A percentile compares a stretch with the other conserved stretches of the same genome.
These are phyloP conservation scores for Vitellaria paradoxa DNA, from an alignment of 179 eudicot species.

Conservation along the genomic window DNA sequence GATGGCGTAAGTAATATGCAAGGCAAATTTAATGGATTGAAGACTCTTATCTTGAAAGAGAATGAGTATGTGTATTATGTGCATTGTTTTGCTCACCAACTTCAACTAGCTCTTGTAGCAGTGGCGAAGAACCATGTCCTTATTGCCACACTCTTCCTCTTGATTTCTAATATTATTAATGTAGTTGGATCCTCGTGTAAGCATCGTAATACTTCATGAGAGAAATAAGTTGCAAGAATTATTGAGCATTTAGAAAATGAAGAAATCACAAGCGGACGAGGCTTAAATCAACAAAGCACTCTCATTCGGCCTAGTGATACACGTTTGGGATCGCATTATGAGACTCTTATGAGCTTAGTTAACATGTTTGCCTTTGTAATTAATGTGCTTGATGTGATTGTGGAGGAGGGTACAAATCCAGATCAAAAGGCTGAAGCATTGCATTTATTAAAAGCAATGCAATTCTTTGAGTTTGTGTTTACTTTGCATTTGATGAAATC, in stretches of 20 bases:
- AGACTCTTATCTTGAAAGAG: too few relatives aligned
- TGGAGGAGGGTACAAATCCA: background rate
- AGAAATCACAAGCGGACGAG: background rate
- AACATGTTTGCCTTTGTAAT: background rate
- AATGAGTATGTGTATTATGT: too few relatives aligned
- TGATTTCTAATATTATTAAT: background rate
- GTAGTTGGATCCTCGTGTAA: conserved; percentile 5
- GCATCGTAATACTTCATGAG: background rate
- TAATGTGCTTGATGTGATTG: conserved; percentile 5
- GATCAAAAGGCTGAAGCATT: too few relatives aligned
- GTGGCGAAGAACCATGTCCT: background rate
- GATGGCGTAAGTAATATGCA: conserved; percentile 6
- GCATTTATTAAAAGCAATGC: too few relatives aligned
- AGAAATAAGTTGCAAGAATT: background rate
- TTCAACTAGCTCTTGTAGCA: too few relatives aligned
- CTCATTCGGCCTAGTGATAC: background rate
- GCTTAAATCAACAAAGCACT: background rate
- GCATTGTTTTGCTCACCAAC: conserved; percentile 1
- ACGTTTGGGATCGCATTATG: conserved; percentile 8
- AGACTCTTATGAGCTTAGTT: background rate
- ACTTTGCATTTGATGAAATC: too few relatives aligned
- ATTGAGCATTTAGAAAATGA: background rate
- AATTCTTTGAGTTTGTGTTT: too few relatives aligned
- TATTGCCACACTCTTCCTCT: background rate
- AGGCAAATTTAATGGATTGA: conserved; percentile 10